Percentiles rank a stretch among this genome's conserved stretches.
phyloP scores from a whole-genome alignment of 306 rosid species.

The Cucurbita argyrosperma region DNA sequence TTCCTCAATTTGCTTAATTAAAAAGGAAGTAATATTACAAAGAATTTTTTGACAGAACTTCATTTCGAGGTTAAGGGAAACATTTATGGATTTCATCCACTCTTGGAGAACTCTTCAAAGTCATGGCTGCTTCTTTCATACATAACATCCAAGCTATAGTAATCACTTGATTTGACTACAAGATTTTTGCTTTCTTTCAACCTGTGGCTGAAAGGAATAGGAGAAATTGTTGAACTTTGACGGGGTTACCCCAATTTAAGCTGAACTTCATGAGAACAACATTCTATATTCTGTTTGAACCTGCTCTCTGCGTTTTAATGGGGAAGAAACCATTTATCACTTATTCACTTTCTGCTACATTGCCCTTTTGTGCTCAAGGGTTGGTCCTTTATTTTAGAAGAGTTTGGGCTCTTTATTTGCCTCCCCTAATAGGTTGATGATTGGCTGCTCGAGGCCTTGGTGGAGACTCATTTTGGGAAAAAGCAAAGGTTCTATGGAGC shows the following conservation, averaged over 20 bases:
- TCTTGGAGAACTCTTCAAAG: neutral
- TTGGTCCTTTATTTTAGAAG: too few relatives aligned
- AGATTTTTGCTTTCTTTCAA: neutral
- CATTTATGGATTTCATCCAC: neutral
- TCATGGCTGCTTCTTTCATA: neutral
- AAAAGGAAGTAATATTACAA: neutral
- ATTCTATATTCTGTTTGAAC: neutral
- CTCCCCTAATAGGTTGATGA: neutral
- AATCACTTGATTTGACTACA: neutral
- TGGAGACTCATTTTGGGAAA: too few relatives aligned
- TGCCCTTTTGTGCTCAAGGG: too few relatives aligned
- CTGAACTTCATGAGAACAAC: neutral
- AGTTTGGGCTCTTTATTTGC: neutral
- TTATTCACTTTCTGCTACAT: too few relatives aligned
- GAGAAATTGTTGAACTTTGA: neutral
- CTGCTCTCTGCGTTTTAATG: too few relatives aligned
- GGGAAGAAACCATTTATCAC: too few relatives aligned
- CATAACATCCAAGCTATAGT: neutral
- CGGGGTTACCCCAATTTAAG: neutral
- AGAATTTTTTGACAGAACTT: neutral
- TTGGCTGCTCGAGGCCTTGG: too few relatives aligned
- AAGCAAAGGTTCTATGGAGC: too few relatives aligned
- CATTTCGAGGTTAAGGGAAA: neutral
- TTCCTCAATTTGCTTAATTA: neutral
- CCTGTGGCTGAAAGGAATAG: neutral